phyloP scores from a whole-genome alignment of 1,139 yeast species.

The Taphrina communis region DNA sequence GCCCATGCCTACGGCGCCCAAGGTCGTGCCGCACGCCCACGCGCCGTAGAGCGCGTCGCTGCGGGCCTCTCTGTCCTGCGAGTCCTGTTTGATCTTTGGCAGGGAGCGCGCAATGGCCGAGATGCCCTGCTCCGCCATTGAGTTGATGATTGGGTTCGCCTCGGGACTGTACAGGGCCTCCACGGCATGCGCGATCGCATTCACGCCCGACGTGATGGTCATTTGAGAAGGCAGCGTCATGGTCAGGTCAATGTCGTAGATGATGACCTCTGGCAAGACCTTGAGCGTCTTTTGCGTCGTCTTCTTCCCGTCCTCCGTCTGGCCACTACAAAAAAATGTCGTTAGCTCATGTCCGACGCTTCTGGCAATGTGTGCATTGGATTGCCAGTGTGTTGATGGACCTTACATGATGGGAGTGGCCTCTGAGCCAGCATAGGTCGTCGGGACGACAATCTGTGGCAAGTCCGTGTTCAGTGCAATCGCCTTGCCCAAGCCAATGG shows the following conservation, averaged over 20 bases:
- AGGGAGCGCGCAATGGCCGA: conserved; percentile 28
- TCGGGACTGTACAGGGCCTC: conserved; percentile 36
- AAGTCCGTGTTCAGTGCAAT: conserved; percentile 31
- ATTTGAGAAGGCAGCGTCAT: conserved; percentile 32
- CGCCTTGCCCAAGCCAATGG: conserved; percentile 39
- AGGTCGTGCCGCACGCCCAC: conserved; percentile 37
- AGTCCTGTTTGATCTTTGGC: conserved; percentile 18
- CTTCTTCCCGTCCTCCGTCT: conserved; percentile 35
- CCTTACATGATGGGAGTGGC: conserved; percentile 34
- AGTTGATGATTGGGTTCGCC: conserved; percentile 33
- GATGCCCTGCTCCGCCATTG: conserved; percentile 33
- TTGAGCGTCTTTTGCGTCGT: conserved; percentile 28
- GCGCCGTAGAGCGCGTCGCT: conserved; percentile 39
- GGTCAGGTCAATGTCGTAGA: conserved; percentile 38
- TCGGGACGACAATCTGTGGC: conserved; percentile 36
- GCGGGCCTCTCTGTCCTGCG: conserved; percentile 19
- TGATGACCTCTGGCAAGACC: conserved; percentile 30
- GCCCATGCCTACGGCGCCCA: conserved; percentile 39
- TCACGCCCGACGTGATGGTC: conserved; percentile 34
- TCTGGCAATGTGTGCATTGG: too few relatives aligned
- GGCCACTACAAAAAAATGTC: conserved; percentile 7
- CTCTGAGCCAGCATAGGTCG: conserved; percentile 40
- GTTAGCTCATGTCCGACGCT: too few relatives aligned
- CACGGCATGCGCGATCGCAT: conserved; percentile 40
- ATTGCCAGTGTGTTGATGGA: not conserved